Base-by-base conservation (phyloP, 306 rosid genomes). In the Psophocarpus tetragonolobus region DNA sequence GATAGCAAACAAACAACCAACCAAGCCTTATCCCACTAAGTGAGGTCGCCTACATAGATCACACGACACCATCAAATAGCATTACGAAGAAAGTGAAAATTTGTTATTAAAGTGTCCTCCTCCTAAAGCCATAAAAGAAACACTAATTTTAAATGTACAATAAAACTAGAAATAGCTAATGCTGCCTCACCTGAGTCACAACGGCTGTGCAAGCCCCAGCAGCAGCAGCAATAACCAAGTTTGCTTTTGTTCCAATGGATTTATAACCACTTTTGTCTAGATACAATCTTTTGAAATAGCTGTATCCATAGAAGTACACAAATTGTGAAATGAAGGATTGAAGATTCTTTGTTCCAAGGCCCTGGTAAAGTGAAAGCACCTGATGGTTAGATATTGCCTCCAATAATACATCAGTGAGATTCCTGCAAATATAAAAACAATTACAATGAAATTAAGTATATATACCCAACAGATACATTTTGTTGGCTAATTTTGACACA, bases 171-270 rank as follows among this genome's bases (percentile, higher is more conserved):
- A 45, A 58, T 13, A 58, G 71, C 47, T 73, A 44, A 69, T 29
- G 80, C 66, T 30, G 68, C 81, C 87, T 83, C 81, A 96, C 99
- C 98, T 96, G 99, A 75, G 99, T 96, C 21, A 57, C 64, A 77
- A 96, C 71, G 45, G 98, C 99, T 44, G 97, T 96, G 90, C 97
- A 93, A 50, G 97, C 94, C 68, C 99, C 99, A 30, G 99, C 99
- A 71, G 97, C 97, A 61, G 99, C 99, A 76, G 99, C 99, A 68
- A 96, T 78, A 63, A 86, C 38, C 84, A 96, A 85, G 82, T 96
- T 96, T 64, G 90, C 96, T 68, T 61, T 87, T 33, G 97, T 93
- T 74, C 97, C 98, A 56, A 96, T 96, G 53, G 87, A 84, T 76
- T 85, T 96, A 79, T 80, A 80, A 53, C 98, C 97, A 41, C 93